phyloP scores from a whole-genome alignment of 441 rosid species.

The Adansonia madagascariensis region DNA sequence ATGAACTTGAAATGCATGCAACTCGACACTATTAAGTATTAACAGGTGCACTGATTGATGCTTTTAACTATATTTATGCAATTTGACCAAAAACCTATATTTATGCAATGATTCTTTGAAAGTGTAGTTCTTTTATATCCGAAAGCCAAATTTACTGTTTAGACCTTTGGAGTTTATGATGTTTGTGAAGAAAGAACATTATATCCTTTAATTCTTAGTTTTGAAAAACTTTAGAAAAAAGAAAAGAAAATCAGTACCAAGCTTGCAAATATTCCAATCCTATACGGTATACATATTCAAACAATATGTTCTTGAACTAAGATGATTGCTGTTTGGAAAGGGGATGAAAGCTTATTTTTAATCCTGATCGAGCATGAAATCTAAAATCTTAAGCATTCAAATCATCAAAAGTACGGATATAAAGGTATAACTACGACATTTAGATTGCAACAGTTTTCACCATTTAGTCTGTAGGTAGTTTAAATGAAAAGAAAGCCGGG shows the following conservation, averaged over 20 bases:
- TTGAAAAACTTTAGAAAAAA: background rate
- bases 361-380: slow-evolving; percentile 1
- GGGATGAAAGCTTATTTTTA: background rate
- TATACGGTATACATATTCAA: background rate
- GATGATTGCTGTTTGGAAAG: background rate
- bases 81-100: background rate
- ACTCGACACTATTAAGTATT: slow-evolving; percentile 6
- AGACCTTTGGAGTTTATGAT: slow-evolving; percentile 1
- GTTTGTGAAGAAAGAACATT: background rate
- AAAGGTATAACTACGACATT: slow-evolving; percentile 3
- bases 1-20: slow-evolving; percentile 6
- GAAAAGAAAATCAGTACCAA: background rate
- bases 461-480: background rate
- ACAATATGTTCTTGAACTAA: background rate
- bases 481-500: background rate
- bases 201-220: background rate
- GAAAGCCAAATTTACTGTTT: background rate
- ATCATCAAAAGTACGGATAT: background rate
- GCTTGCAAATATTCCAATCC: background rate
- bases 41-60: background rate
- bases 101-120: slow-evolving; percentile 7
- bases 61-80: slow-evolving; percentile 4
- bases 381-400: background rate
- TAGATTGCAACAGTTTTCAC: slow-evolving; percentile 11
- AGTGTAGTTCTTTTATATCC: slow-evolving; percentile 3